Base-by-base conservation (phyloP, 83 land plant genomes). In the Thuja plicata region DNA sequence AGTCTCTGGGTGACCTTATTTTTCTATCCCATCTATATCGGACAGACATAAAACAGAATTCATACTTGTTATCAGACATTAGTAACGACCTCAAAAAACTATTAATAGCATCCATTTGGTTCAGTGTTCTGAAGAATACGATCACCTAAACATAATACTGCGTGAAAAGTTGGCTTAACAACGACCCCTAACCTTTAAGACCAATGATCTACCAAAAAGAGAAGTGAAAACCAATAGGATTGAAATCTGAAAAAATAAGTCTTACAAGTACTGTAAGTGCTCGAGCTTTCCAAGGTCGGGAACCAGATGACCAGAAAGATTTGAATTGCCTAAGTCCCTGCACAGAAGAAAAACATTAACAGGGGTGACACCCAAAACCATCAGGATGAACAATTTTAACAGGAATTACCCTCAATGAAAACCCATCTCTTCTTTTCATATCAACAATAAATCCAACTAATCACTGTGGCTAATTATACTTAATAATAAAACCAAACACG, bases 261-360 rank as follows among this genome's bases (percentile, higher is more conserved):
- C 95, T 90, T 91, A 96, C 98, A 97, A 37, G 87, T 97, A 95
- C 78, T 95, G 96, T 86, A 97, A 91, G 90, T 95, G 94, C 83
- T 94, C 94, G 43, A 97, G 94, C 74, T 90, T 94, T 77, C 97
- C 98, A 86, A 97, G 96, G 79, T 97, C 97, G 78, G 97, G 95
- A 10, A 95, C 97, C 12, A 97, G 93, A 88, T 88, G 91, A 66
- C 98, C 98, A 62, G 95, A 92, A 41, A 96, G 91, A 73, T 96
- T 96, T 85, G 96, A 94, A 87, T 92, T 94, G 11, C 97, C 97
- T 19, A 97, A 88, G 90, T 97, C 98, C 88, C 98, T 96, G 95
- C 89, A 92, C 66, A 60, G 40, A 43, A 10, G n/a, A 30, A 82
- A 34, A 87, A 89, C n/a, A 45, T 77, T 48, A 83, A 30, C 57